These are phyloP conservation scores for Massariosphaeria phaeospora DNA, from an alignment of 495 filamentous ascomycete species.

Conservation along the genomic window DNA sequence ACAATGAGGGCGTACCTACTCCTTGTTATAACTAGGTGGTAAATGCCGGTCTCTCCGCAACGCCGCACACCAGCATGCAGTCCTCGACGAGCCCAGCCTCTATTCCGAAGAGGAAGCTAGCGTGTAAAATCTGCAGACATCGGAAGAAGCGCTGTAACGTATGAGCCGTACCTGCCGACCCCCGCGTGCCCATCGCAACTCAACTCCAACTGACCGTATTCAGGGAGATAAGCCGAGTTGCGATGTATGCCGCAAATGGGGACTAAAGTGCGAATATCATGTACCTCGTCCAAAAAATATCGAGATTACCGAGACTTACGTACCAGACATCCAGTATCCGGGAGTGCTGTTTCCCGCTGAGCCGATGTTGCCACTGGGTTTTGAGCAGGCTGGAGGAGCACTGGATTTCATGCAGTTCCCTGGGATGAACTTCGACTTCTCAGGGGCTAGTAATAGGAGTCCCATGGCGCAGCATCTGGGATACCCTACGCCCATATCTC, in stretches of 20 bases:
- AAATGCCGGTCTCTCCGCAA: too few species aligned
- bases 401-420: conserved; percentile 3
- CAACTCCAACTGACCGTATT: neutral
- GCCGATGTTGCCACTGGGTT: neutral
- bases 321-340: neutral
- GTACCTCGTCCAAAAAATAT: neutral
- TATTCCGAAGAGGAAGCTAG: conserved; percentile 27
- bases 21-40: too few species aligned
- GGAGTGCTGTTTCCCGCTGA: neutral
- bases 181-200: too few species aligned
- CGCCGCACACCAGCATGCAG: neutral
- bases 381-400: neutral
- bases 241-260: conserved; percentile 20
- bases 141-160: conserved; percentile 30
- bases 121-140: conserved; percentile 25
- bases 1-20: too few species aligned
- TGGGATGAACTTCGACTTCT: conserved; percentile 1
- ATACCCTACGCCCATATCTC: conserved; percentile 2
- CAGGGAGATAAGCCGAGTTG: conserved; percentile 23
- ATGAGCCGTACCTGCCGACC: neutral
- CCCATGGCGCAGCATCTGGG: neutral
- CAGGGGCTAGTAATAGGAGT: neutral
- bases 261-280: conserved; percentile 15
- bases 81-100: conserved; percentile 7
- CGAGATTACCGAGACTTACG: neutral